These are phyloP conservation scores for Phytophthora citrophthora DNA, from an alignment of 352 stramenopile species.

Conservation along the genomic window DNA sequence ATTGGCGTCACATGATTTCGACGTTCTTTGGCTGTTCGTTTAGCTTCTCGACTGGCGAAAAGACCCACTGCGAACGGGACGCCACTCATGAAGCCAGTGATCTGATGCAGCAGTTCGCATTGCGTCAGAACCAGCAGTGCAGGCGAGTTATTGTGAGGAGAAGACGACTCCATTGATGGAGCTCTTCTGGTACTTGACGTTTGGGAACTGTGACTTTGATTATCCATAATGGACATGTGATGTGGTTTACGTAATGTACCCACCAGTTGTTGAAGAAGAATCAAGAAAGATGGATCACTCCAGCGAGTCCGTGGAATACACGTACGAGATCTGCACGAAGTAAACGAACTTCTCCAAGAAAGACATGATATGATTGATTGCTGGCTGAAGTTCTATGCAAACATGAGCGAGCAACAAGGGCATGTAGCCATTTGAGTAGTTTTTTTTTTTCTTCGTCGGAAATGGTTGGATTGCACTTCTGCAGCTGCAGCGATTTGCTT, in stretches of 20 bases:
- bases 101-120: conserved; percentile 24
- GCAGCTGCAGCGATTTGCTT: conserved; percentile 21
- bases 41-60: conserved; percentile 21
- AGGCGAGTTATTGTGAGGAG: conserved; percentile 11
- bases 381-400: no score
- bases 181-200: conserved; percentile 6
- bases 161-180: conserved; percentile 11
- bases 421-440: background rate
- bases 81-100: conserved; percentile 37
- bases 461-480: background rate
- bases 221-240: background rate
- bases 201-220: conserved; percentile 1
- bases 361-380: no score
- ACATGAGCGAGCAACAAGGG: no score
- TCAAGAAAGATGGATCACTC: conserved; percentile 1
- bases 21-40: background rate
- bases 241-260: conserved; percentile 2
- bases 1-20: background rate
- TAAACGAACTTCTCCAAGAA: background rate
- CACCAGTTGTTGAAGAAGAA: conserved; percentile 11
- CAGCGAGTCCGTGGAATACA: background rate
- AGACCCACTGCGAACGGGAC: conserved; percentile 34
- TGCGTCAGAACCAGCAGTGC: conserved; percentile 37
- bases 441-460: background rate
- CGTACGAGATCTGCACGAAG: background rate